Evolutionary conservation across 345 rosid species (phyloP), one percentile per base, ranked within the genome.

Genomic region (Aquilaria sinensis): DNA sequence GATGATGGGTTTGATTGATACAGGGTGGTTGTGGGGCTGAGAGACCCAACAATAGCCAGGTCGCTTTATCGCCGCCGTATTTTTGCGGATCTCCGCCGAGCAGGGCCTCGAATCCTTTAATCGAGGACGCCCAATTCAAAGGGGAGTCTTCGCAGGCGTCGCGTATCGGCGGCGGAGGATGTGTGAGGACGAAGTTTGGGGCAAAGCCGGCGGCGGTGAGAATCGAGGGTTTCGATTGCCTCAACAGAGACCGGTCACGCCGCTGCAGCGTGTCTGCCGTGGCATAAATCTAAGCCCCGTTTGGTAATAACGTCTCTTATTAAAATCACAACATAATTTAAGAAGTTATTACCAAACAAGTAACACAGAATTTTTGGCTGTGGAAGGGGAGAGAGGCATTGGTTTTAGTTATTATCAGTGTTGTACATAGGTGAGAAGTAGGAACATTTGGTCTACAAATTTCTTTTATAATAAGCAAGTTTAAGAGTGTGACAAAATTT

Each of bases 1-100:
- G 23, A 23, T 23, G 23, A 23, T 23, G 23, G 23, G 23, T 23
- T 23, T 23, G 23, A 23, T 23, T 23, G 23, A 10, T 65, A 12
- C 75, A 88, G 91, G 87, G 81, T 54, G 78, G 77, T 30, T 72
- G 66, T 70, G 81, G 69, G 30, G 67, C 53, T 13, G 83, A 74
- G 34, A 23, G 23, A 23, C 23, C 23, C 23, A 23, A 23, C 23
- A 23, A 23, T 23, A 23, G 23, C 23, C 23, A 23, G 23, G 23
- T 23, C 23, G 23, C 23, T 23, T 23, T 23, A 23, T 23, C 23
- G 23, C 86, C 92, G 0, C 95, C 95, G 1, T 90, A 65, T 76
- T 87, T 80, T 51, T 60, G 72, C 0, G 97, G 95, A 53, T 87
- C 97, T 31, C 95, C 97, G 9, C 95, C 97, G 1, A 74, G 77